A percentile compares a stretch with the other conserved stretches of the same genome.
Conservation (phyloP, 2,329 filamentous ascomycete genomes). For the Cryphonectria parasitica region DNA sequence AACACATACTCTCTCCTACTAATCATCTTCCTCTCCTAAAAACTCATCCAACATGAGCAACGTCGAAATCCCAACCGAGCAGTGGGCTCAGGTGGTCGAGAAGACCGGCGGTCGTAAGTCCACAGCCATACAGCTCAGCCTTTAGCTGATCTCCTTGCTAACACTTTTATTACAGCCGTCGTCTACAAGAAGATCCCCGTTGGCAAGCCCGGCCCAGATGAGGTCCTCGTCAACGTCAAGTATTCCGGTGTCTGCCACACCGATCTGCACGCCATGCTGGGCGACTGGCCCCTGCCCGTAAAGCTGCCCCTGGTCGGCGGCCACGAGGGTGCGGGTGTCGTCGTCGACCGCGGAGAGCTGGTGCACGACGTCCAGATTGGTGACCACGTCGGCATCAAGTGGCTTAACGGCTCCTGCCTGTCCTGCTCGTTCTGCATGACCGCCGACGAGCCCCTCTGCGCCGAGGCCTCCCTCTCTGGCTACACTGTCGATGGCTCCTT, state of each 20-base stretch:
- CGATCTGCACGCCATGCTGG: conserved; percentile 76
- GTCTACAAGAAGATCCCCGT: conserved; percentile 84
- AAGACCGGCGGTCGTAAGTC: conserved; percentile 72
- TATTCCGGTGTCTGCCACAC: conserved; percentile 79
- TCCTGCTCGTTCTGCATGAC: conserved; percentile 70
- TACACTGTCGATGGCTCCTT: conserved; percentile 76
- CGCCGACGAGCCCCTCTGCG: conserved; percentile 69
- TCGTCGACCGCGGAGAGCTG: conserved; percentile 84
- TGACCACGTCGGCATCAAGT: conserved; percentile 72
- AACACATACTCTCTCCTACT: not conserved
- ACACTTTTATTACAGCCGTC: conserved; percentile 50
- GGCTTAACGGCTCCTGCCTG: conserved; percentile 72
- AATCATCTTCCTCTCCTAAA: conserved; percentile 7
- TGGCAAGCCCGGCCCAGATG: conserved; percentile 78
- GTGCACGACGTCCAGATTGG: conserved; percentile 57
- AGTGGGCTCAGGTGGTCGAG: conserved; percentile 92
- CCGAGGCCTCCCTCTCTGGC: conserved; percentile 65
- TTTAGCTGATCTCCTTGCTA: not conserved
- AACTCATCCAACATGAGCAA: conserved; percentile 44
- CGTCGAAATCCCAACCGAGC: conserved; percentile 71
- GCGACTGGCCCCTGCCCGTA: conserved; percentile 83
- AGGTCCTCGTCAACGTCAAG: conserved; percentile 90
- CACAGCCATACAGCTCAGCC: conserved; percentile 24
- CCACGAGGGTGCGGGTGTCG: conserved; percentile 79
- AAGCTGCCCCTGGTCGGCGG: conserved; percentile 88